Conservation (phyloP, 2,329 filamentous ascomycete species). For the Colletotrichum graminicola region DNA sequence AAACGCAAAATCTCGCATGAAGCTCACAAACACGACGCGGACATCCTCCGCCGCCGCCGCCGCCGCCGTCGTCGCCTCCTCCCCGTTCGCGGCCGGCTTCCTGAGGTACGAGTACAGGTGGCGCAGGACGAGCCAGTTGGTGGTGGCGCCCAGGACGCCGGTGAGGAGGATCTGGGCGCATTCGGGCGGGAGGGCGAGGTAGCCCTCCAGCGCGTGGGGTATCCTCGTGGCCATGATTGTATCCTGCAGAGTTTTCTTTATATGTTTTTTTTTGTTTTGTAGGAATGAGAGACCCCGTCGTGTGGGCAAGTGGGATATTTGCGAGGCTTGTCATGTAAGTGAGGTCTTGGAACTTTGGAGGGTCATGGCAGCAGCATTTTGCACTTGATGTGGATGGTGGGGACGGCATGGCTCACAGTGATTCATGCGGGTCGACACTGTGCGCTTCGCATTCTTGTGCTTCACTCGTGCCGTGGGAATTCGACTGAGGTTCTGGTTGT, state of each 20-base stretch:
- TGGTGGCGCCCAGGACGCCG: slow-evolving; percentile 72
- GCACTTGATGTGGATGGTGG: slow-evolving; percentile 9
- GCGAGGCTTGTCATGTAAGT: slow-evolving; percentile 11
- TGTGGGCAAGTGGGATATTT: too few species aligned
- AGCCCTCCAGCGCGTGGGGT: slow-evolving; percentile 74
- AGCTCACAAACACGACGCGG: slow-evolving; percentile 83
- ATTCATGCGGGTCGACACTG: not conserved
- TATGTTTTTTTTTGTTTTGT: not conserved
- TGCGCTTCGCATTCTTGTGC: not conserved
- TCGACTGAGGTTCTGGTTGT: not conserved
- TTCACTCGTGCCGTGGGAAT: not conserved
- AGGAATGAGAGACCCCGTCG: not conserved
- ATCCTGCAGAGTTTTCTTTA: not conserved
- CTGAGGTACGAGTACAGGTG: slow-evolving; percentile 64
- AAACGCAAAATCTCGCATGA: slow-evolving; percentile 81
- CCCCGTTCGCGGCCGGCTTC: slow-evolving; percentile 9
- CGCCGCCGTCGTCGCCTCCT: slow-evolving; percentile 9
- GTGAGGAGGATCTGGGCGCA: slow-evolving; percentile 76
- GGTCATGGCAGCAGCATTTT: not conserved
- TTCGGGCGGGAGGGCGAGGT: slow-evolving; percentile 69
- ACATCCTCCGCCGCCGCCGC: slow-evolving; percentile 53
- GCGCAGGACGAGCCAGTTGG: slow-evolving; percentile 75
- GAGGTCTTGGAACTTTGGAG: not conserved
- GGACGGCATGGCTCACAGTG: not conserved
- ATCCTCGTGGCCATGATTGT: slow-evolving; percentile 63